Evolutionary conservation across 1,284 basidiomycete species (phyloP), one percentile per base, ranked within the genome.

Genomic region (Ceratobasidium sp.): DNA sequence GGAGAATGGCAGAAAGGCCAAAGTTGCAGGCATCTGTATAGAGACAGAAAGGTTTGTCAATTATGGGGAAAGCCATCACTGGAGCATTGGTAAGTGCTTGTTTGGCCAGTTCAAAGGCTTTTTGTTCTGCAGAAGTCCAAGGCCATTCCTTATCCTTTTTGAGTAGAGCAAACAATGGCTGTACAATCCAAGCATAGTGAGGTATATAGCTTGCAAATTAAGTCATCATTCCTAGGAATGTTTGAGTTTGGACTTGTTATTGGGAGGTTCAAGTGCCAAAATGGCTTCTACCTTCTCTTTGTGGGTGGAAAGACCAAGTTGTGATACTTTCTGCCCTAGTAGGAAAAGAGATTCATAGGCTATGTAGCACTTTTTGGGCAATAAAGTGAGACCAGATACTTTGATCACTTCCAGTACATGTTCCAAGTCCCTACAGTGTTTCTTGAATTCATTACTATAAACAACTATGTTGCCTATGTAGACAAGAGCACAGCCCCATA

Each of bases 391-490:
- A 17, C 76, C 75, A 0, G 78, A 71, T 0, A 62, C 29, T 0
- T 50, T 40, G 1, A 81, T 76, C 0, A 77, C 76, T n/a, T 40
- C 15, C 0, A 81, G 74, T 0, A 81, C 76, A 3, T 69, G 8
- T 29, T 78, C 74, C 0, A 79, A n/a, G 53, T 79, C 78, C 0
- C 45, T 22, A 0, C 80, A 3, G 71, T 82, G 80, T 0, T 81
- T 78, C 2, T 78, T 75, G 32, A 74, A 79, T 0, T 73, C 71
- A 15, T 69, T n/a, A n/a, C n/a, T n/a, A n/a, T n/a, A n/a, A n/a
- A 68, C 70, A 1, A 82, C 76, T 12, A 82, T 81, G 67, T 82
- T 77, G 70, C 76, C 72, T 70, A 81, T 85, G 10, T 88, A 88
- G 76, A 82, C 80, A 0, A 81, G 83, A 43, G 76, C 70, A 68